Conservation (phyloP, 108 stramenopile species). For the Ochromonas danica region DNA sequence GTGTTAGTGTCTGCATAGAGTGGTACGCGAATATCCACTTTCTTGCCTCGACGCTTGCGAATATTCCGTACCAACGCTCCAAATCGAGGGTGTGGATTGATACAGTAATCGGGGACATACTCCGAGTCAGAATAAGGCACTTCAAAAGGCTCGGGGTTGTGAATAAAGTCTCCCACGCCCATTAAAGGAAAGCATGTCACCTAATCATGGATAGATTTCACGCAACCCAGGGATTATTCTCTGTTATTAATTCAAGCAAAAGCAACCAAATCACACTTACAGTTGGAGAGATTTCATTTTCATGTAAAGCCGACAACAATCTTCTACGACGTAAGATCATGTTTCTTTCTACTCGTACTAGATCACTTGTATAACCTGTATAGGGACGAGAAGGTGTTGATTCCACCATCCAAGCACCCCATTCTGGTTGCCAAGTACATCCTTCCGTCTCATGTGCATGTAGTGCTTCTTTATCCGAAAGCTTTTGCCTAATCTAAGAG, state of each 20-base stretch:
- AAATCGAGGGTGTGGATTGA: slow-evolving; percentile 97
- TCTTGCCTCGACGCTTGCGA: slow-evolving; percentile 78
- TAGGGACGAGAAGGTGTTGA: slow-evolving; percentile 32
- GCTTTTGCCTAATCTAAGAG: not conserved
- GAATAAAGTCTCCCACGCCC: slow-evolving; percentile 67
- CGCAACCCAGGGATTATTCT: not conserved
- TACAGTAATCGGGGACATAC: slow-evolving; percentile 89
- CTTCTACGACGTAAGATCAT: slow-evolving; percentile 91
- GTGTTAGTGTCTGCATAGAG: slow-evolving; percentile 86
- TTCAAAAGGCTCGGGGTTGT: slow-evolving; percentile 66
- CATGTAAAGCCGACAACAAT: slow-evolving; percentile 70
- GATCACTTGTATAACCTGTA: not conserved
- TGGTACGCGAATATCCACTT: slow-evolving; percentile 90
- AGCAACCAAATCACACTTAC: slow-evolving; percentile 41
- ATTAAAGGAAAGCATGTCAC: slow-evolving; percentile 29
- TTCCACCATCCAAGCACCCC: slow-evolving; percentile 37
- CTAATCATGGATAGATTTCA: not conserved
- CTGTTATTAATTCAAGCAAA: not conserved
- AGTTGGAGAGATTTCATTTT: slow-evolving; percentile 87
- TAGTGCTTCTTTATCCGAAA: slow-evolving; percentile 4
- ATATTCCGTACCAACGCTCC: slow-evolving; percentile 93
- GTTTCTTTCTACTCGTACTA: slow-evolving; percentile 79
- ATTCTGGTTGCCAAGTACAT: slow-evolving; percentile 33
- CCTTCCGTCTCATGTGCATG: slow-evolving; percentile 3
- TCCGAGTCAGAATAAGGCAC: slow-evolving; percentile 79